Percentiles rank a stretch among this genome's conserved stretches.
phyloP scores from a whole-genome alignment of 371 early-diverging fungal genomes.

The Mortierella sp. region DNA sequence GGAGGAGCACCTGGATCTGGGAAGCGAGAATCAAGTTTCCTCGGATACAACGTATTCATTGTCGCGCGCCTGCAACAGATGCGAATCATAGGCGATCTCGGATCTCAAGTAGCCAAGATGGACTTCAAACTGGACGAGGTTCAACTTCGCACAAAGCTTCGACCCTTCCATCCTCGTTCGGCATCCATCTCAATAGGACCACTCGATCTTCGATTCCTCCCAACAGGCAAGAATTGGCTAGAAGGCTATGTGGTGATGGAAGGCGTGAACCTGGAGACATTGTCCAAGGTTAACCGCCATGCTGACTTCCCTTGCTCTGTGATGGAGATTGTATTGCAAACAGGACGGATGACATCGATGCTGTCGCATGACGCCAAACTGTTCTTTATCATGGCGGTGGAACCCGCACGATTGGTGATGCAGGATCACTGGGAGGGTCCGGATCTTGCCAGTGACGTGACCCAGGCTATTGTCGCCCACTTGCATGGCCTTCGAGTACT shows the following conservation, averaged over 20 bases:
- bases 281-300: conserved; percentile 37
- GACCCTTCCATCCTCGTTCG: conserved; percentile 59
- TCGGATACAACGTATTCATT: conserved; percentile 59
- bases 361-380: conserved; percentile 50
- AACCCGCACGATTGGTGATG: conserved; percentile 31
- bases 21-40: conserved; percentile 58
- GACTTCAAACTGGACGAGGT: conserved; percentile 61
- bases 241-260: conserved; percentile 46
- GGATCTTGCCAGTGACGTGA: conserved; percentile 34
- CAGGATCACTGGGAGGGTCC: conserved; percentile 52
- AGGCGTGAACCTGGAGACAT: conserved; percentile 27
- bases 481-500: conserved; percentile 41
- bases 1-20: conserved; percentile 5
- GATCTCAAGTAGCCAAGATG: conserved; percentile 81
- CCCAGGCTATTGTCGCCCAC: conserved; percentile 32
- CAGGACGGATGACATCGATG: conserved; percentile 44
- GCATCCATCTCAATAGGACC: conserved; percentile 56
- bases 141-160: conserved; percentile 57
- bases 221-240: conserved; percentile 42
- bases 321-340: conserved; percentile 39
- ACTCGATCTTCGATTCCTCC: conserved; percentile 54
- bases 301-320: conserved; percentile 45
- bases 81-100: conserved; percentile 73
- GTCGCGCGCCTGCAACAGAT: conserved; percentile 62
- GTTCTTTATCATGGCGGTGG: conserved; percentile 38